phyloP scores from a whole-genome alignment of 2,329 filamentous ascomycete genomes.

The Paecilomyces variotii region DNA sequence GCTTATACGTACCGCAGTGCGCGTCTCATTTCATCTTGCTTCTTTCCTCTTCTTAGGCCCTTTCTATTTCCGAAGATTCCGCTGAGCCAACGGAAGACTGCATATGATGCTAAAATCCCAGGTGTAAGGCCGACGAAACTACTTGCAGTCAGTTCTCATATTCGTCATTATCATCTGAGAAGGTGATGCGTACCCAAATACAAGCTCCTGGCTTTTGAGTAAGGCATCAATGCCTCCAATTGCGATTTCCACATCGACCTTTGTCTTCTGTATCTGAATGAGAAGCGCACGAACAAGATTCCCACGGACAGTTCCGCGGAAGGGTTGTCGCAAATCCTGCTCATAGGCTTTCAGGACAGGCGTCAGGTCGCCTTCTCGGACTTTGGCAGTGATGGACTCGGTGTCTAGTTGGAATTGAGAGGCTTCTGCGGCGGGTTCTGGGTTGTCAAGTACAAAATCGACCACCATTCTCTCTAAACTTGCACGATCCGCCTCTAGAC shows the following conservation, averaged over 20 bases:
- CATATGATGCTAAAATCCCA: conserved; percentile 77
- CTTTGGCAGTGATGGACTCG: conserved; percentile 64
- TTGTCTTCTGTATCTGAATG: conserved; percentile 97
- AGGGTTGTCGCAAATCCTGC: conserved; percentile 71
- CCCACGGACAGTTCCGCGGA: conserved; percentile 73
- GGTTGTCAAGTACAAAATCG: conserved; percentile 83
- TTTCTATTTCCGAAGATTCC: conserved; percentile 62
- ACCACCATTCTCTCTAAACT: conserved; percentile 97
- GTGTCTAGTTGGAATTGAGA: conserved; percentile 62
- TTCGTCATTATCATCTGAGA: background rate
- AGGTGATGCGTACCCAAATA: conserved; percentile 57
- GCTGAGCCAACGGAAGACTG: conserved; percentile 63
- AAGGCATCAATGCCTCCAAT: conserved; percentile 93
- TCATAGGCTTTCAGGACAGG: conserved; percentile 88
- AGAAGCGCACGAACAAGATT: conserved; percentile 84
- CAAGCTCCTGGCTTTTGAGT: conserved; percentile 89
- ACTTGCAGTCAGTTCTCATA: conserved; percentile 7
- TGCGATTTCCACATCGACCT: conserved; percentile 93
- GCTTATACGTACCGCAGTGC: conserved; percentile 54
- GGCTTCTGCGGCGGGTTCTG: conserved; percentile 45
- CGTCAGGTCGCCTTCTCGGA: conserved; percentile 86
- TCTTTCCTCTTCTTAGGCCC: conserved; percentile 57
- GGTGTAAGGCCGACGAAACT: conserved; percentile 91
- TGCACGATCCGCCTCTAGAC: conserved; percentile 78
- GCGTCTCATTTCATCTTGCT: conserved; percentile 63